Percentiles rank a stretch among this genome's conserved stretches.
These are phyloP conservation scores for Lunularia cruciata DNA, from an alignment of 225 moss, liverwort and hornwort genomes.

Conservation along the genomic window DNA sequence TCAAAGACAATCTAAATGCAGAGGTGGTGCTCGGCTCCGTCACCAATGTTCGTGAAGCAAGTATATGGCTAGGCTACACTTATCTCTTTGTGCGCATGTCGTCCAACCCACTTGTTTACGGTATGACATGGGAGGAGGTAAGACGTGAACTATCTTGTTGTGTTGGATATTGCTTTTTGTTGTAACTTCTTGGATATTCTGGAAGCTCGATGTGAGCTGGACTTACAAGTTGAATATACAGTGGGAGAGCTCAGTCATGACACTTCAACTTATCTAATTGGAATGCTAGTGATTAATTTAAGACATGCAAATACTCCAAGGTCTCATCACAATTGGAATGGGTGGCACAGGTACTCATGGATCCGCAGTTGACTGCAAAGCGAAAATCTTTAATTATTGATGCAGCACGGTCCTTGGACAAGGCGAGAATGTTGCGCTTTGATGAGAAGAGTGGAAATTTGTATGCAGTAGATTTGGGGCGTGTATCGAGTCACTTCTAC, in stretches of 20 bases:
- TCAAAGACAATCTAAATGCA: slow-evolving; percentile 96
- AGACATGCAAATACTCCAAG: background rate
- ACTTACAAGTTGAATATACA: background rate
- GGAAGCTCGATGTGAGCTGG: background rate
- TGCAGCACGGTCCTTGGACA: slow-evolving; percentile 92
- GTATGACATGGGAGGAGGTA: slow-evolving; percentile 99
- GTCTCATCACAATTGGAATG: background rate
- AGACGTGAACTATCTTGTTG: slow-evolving; percentile 20
- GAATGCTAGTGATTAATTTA: too few relatives aligned
- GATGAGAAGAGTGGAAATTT: slow-evolving; percentile 99
- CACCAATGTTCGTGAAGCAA: slow-evolving; percentile 91
- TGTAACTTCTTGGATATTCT: background rate
- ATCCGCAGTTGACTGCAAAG: slow-evolving; percentile 73
- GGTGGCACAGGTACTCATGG: slow-evolving; percentile 69
- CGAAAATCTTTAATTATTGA: slow-evolving; percentile 90
- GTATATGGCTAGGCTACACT: slow-evolving; percentile 96
- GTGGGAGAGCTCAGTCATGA: too few relatives aligned
- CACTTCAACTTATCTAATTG: too few relatives aligned
- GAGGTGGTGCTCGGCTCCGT: slow-evolving; percentile 97
- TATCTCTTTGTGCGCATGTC: slow-evolving; percentile 95
- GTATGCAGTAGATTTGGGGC: slow-evolving; percentile 92
- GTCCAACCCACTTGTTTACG: slow-evolving; percentile 97
- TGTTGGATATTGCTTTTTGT: background rate
- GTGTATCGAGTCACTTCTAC: slow-evolving; percentile 97
- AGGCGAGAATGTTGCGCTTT: slow-evolving; percentile 97